Base-by-base conservation (phyloP, 257 asterid genomes). In the Rhazya stricta region DNA sequence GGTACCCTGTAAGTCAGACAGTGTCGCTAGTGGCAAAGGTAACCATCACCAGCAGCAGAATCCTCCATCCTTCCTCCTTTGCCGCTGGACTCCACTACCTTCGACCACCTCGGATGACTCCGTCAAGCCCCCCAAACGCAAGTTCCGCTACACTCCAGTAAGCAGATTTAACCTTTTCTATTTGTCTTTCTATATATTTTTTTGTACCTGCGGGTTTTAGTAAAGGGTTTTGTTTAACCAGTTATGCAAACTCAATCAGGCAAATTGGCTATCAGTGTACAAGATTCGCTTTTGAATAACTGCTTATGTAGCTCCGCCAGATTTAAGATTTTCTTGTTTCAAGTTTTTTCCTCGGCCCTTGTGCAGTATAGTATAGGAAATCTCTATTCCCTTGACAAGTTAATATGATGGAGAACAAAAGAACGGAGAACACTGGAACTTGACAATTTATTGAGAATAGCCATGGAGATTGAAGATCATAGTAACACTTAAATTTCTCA, bases 121-220 rank as follows among this genome's bases (percentile, higher is more conserved):
- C 18, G 53, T 29, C 16, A 62, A 57, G 56, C 81, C 80, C 65
- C 86, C 90, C 74, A 83, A 79, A 50, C 96, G 96, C 83, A 93
- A 90, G 86, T 77, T 87, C 86, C 96, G 96, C 25, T 92, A 87
- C 80, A 76, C 96, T 63, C 97, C 97, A 69, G 97, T 92, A 79
- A 45, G 74, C 37, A 61, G 56, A 15, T 39, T 73, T 3, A 6
- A 3, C 15, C 27, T 10, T 39, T 29, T 18, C 11, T 7, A 10
- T 21, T 61, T 42, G 27, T 15, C 23, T 5, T 29, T 63, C 36
- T 6, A 19, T 51, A 9, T 6, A 8, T 27, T 18, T 62, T 67
- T 6, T 42, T 11, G 21, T 34, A 45, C 32, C 15, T 16, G 7
- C 21, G 0, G 29, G 18, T 39, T 63, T 63, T 34, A 63, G 71